A percentile compares a stretch with the other conserved stretches of the same genome.
phyloP scores from a whole-genome alignment of 169 alveolate species.

The Cryptosporidium muris region DNA sequence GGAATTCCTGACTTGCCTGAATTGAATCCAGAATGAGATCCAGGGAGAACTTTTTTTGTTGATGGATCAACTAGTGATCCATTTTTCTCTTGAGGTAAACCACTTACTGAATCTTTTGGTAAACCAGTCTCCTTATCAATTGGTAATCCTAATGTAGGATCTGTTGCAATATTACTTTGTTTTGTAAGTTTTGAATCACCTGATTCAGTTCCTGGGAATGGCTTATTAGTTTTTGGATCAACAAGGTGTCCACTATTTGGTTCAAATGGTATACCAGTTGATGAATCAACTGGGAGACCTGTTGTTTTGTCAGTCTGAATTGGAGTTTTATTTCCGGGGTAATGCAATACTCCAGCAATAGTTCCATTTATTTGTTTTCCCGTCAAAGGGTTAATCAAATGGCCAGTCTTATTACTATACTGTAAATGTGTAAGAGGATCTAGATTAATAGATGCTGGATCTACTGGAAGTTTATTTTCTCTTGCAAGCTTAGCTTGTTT shows the following conservation, averaged over 20 bases:
- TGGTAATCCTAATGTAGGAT: conserved; percentile 47
- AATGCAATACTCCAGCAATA: conserved; percentile 39
- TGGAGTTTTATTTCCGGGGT: conserved; percentile 50
- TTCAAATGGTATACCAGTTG: conserved; percentile 63
- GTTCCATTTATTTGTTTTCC: conserved; percentile 53
- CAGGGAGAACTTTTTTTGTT: conserved; percentile 52
- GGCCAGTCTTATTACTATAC: conserved; percentile 61
- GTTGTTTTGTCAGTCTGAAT: conserved; percentile 58
- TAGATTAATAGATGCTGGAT: conserved; percentile 34
- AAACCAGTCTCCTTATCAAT: conserved; percentile 55
- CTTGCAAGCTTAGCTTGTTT: conserved; percentile 59
- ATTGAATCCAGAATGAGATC: conserved; percentile 64
- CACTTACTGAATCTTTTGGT: conserved; percentile 67
- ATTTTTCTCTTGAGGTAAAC: conserved; percentile 55
- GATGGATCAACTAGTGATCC: conserved; percentile 70
- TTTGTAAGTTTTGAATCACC: conserved; percentile 59
- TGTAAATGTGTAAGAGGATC: conserved; percentile 65
- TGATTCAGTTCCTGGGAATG: conserved; percentile 62
- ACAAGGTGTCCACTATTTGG: conserved; percentile 53
- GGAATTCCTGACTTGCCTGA: conserved; percentile 52
- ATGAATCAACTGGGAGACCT: conserved; percentile 61
- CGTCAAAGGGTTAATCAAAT: conserved; percentile 34
- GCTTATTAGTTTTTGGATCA: conserved; percentile 45
- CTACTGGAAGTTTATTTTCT: conserved; percentile 27
- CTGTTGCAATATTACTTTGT: conserved; percentile 22